phyloP scores from a whole-genome alignment of 306 rosid genomes.

The Fragaria iinumae region DNA sequence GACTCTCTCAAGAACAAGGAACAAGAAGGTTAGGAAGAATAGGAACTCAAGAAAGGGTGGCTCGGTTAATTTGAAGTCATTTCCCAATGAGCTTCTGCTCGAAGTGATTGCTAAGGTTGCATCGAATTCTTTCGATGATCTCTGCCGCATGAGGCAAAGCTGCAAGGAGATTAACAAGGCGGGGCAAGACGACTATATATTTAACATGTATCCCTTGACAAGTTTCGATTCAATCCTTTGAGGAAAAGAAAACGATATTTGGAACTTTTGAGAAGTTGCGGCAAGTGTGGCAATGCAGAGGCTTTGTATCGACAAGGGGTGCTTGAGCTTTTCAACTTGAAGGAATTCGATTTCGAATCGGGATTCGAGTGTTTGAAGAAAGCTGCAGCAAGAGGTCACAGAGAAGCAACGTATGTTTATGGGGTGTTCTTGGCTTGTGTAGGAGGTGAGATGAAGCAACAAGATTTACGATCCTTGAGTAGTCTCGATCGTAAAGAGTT shows the following conservation, averaged over 20 bases:
- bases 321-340: neutral
- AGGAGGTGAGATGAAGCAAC: neutral
- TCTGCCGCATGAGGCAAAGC: neutral
- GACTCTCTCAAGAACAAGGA: neutral
- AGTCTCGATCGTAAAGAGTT: neutral
- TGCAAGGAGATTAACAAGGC: constrained; percentile 3
- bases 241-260: neutral
- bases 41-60: neutral
- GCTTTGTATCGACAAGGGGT: constrained; percentile 1
- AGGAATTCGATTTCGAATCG: neutral
- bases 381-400: neutral
- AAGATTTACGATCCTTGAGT: neutral
- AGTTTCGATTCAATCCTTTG: neutral
- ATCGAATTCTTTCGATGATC: neutral
- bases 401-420: constrained; percentile 3
- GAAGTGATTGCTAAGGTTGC: neutral
- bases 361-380: neutral
- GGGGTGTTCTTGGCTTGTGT: neutral
- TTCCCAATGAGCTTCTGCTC: neutral
- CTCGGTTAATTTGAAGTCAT: neutral
- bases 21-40: neutral
- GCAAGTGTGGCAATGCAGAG: neutral
- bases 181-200: neutral
- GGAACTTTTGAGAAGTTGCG: neutral
- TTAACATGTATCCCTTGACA: neutral